Base-by-base conservation (phyloP, 441 rosid genomes). In the Dalechampia spathulata region DNA sequence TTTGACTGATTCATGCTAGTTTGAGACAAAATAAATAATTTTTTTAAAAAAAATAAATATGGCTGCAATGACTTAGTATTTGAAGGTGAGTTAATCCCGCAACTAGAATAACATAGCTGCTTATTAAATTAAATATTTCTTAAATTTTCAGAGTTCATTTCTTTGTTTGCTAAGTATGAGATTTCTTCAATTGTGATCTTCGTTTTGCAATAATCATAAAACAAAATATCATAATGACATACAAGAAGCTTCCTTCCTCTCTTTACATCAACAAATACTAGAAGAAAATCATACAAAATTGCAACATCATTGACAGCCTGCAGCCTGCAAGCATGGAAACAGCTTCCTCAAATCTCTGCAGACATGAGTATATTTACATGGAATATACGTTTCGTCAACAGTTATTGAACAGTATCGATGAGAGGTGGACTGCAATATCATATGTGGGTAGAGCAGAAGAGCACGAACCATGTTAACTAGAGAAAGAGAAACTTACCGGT, bases 241-340 rank as follows among this genome's bases (percentile, higher is more conserved):
- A 47, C 34, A 47, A n/a, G 34, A 39, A 39, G 4, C 45, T 38
- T 53, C 1, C 21, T 38, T 22, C 46, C 46, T 53, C 58, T 54
- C 40, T 50, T 50, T 11, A 50, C 53, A 28, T 36, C 53, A 26
- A 14, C 9, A 28, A 4, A 13, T 49, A n/a, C 57, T 19, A 37
- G n/a, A n/a, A n/a, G n/a, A 2, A 23, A 25, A 39, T 34, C n/a
- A n/a, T 16, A 25, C 48, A 25, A 13, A 28, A 56, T 17, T 27
- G 15, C 26, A 12, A 10, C 52, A 46, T 25, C 6, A 19, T 37
- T 58, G 34, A 47, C 36, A 57, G 22, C n/a, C n/a, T n/a, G n/a
- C n/a, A 45, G 16, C 52, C 51, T 57, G 61, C 61, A 32, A 13
- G 21, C 39, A 55, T 3, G 25, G 11, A 15, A 23, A 39, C 47